phyloP scores from a whole-genome alignment of 2,329 filamentous ascomycete genomes.

The Cladosporium colombiae region DNA sequence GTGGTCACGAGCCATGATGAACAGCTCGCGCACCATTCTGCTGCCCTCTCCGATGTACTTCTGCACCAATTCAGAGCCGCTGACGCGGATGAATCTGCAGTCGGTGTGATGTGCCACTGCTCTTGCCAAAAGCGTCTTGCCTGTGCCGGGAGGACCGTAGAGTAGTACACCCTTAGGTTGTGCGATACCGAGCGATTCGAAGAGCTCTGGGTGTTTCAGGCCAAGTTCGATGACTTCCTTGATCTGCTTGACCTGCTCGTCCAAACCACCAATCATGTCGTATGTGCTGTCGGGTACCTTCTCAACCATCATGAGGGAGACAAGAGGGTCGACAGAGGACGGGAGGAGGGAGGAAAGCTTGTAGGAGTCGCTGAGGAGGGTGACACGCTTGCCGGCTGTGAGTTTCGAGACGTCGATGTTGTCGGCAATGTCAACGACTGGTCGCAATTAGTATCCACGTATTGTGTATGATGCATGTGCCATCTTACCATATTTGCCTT shows the following conservation, averaged over 20 bases:
- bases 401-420: constrained; percentile 93
- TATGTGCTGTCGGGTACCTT: constrained; percentile 99
- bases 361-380: constrained; percentile 94
- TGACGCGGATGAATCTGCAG: constrained; percentile 98
- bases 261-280: constrained; percentile 98
- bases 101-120: constrained; percentile 98
- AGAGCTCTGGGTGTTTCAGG: constrained; percentile 96
- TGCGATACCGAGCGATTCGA: constrained; percentile 97
- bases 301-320: constrained; percentile 99
- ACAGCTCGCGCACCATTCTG: constrained; percentile 97
- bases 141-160: constrained; percentile 94
- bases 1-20: constrained; percentile 98
- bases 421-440: constrained; percentile 95
- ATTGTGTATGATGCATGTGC: background rate
- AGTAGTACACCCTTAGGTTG: constrained; percentile 97
- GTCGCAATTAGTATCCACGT: constrained; percentile 7
- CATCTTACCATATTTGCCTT: constrained; percentile 96
- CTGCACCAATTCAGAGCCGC: constrained; percentile 92
- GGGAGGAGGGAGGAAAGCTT: constrained; percentile 98
- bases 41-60: constrained; percentile 99
- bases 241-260: constrained; percentile 99
- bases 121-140: constrained; percentile 92
- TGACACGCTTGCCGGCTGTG: constrained; percentile 95
- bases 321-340: constrained; percentile 95
- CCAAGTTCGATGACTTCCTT: constrained; percentile 99